Conservation (phyloP, 1,139 yeast species). For the Pichia sp. region DNA sequence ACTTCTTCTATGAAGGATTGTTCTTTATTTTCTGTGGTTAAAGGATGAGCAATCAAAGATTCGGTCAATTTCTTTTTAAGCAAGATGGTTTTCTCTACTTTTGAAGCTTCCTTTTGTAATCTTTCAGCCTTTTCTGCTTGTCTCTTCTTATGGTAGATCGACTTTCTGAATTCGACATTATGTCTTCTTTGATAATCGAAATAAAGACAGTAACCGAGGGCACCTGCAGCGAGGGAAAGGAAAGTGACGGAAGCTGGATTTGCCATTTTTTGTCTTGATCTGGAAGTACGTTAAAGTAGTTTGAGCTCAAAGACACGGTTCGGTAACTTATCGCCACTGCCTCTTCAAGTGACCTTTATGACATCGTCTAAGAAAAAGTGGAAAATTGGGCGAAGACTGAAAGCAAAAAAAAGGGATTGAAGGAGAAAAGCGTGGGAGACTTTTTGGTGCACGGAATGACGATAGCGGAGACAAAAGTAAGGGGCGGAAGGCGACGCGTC, state of each 20-base stretch:
- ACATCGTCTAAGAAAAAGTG: not conserved
- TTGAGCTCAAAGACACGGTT: not conserved
- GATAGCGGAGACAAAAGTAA: not conserved
- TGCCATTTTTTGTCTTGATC: conserved; percentile 23
- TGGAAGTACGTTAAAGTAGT: not conserved
- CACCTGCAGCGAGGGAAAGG: conserved; percentile 50
- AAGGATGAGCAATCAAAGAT: conserved; percentile 66
- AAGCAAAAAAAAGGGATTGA: not conserved
- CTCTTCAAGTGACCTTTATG: not conserved
- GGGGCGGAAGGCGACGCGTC: not conserved
- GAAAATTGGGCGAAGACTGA: not conserved
- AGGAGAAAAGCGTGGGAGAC: not conserved
- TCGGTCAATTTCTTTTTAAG: conserved; percentile 59
- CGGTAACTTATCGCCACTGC: too few relatives aligned
- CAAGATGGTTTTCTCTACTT: conserved; percentile 55
- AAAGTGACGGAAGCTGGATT: conserved; percentile 43
- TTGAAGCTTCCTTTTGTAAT: conserved; percentile 52
- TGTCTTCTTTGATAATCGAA: conserved; percentile 90
- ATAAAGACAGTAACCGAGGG: conserved; percentile 76
- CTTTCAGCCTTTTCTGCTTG: conserved; percentile 48
- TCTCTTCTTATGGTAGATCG: conserved; percentile 58
- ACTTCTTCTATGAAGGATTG: conserved; percentile 77
- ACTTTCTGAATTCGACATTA: conserved; percentile 74
- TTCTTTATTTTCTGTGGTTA: conserved; percentile 58
- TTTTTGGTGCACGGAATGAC: not conserved